phyloP scores from a whole-genome alignment of 1,284 basidiomycete genomes.

The Coriolopsis trogii region DNA sequence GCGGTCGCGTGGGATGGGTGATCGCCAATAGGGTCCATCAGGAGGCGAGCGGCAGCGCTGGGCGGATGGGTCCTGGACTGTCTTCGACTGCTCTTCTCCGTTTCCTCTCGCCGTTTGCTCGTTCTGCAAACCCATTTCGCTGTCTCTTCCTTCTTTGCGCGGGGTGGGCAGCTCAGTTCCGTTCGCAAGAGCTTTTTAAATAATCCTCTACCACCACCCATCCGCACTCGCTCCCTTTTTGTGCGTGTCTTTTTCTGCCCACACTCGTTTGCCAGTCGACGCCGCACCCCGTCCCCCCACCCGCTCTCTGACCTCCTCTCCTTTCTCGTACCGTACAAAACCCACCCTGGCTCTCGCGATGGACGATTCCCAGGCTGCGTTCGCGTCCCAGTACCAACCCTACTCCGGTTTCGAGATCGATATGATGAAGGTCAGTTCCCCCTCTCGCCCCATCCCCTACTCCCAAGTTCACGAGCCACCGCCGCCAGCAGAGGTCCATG shows the following conservation, averaged over 20 bases:
- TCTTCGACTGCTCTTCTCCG: background rate
- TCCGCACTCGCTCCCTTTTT: constrained; percentile 42
- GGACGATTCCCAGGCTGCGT: constrained; percentile 75
- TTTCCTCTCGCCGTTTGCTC: constrained; percentile 22
- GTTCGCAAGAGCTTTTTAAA: constrained; percentile 44
- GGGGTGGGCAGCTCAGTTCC: constrained; percentile 36
- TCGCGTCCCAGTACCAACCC: constrained; percentile 64
- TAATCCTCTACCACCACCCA: constrained; percentile 39
- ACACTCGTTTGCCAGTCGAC: constrained; percentile 40
- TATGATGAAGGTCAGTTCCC: constrained; percentile 77
- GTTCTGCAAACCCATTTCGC: constrained; percentile 25
- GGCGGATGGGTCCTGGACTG: too few species aligned
- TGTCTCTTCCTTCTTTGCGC: constrained; percentile 34
- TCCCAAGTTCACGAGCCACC: constrained; percentile 4
- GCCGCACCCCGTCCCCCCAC: constrained; percentile 39
- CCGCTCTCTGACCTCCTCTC: constrained; percentile 38
- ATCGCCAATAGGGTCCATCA: constrained; percentile 12
- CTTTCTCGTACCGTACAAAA: constrained; percentile 42
- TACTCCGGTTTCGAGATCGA: constrained; percentile 75
- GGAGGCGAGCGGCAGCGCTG: too few species aligned
- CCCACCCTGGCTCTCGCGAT: constrained; percentile 44
- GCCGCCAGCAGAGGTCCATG: constrained; percentile 64
- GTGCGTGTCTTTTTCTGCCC: constrained; percentile 54
- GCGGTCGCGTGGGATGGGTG: constrained; percentile 26
- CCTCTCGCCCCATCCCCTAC: constrained; percentile 1